These are phyloP conservation scores for Mortierella sp. DNA, from an alignment of 371 early-diverging fungal species.

Conservation along the genomic window DNA sequence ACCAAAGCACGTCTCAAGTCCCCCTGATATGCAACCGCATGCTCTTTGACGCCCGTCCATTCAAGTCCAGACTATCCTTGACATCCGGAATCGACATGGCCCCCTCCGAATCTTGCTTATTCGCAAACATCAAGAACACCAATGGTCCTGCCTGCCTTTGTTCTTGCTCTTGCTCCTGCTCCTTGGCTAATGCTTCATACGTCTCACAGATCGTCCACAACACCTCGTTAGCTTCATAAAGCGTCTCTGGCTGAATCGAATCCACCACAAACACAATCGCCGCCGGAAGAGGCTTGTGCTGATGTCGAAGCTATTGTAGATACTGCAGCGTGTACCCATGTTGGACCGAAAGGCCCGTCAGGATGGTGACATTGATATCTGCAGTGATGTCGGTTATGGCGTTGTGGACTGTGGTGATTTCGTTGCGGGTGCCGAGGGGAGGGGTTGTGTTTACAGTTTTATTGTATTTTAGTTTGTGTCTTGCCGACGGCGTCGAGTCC, in stretches of 20 bases:
- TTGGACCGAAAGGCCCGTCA: background rate
- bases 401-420: background rate
- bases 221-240: background rate
- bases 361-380: background rate
- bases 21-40: background rate
- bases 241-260: background rate
- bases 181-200: background rate
- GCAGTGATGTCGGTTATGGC: background rate
- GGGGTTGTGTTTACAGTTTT: background rate
- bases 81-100: background rate
- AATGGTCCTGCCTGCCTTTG: background rate
- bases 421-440: background rate
- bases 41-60: background rate
- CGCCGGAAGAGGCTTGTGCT: background rate
- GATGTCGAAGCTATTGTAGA: background rate
- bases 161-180: background rate
- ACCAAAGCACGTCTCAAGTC: background rate
- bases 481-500: background rate
- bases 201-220: background rate
- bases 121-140: background rate
- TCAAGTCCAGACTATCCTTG: background rate
- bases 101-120: background rate
- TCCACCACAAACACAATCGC: background rate
- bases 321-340: background rate
- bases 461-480: background rate